Conservation (phyloP, 495 filamentous ascomycete genomes). For the Trichoderma gamsii region DNA sequence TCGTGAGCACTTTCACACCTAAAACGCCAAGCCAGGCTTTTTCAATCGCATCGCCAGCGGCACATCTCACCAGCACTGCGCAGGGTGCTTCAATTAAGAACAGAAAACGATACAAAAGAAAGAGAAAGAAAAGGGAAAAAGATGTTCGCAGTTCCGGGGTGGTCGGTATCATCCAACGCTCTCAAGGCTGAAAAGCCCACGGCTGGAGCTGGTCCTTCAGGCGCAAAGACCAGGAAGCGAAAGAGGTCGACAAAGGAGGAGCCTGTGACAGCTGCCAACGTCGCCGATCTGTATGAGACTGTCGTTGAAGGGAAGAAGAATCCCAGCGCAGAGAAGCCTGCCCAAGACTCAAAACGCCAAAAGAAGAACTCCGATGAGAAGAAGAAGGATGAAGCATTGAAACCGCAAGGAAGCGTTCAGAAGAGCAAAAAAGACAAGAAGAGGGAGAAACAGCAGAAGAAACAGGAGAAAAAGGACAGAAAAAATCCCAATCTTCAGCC, state of each 20-base stretch:
- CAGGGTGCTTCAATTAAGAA: not conserved
- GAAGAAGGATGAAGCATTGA: constrained; percentile 12
- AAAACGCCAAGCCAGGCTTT: not conserved
- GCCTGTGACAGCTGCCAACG: constrained; percentile 62
- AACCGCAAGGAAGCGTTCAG: constrained; percentile 28
- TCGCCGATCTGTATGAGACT: constrained; percentile 68
- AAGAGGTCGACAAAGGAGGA: constrained; percentile 43
- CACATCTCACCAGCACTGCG: not conserved
- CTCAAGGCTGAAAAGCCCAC: constrained; percentile 62
- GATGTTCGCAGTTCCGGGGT: constrained; percentile 94
- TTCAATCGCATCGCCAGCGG: not conserved
- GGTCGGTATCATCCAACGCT: constrained; percentile 65
- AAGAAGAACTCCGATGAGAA: constrained; percentile 21
- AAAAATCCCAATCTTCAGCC: too few relatives aligned
- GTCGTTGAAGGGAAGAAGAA: constrained; percentile 64
- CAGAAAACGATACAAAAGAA: not conserved
- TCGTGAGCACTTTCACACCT: not conserved
- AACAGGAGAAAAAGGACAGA: constrained; percentile 3
- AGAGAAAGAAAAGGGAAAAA: not conserved
- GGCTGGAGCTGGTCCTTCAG: constrained; percentile 20
- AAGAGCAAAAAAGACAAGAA: constrained; percentile 29
- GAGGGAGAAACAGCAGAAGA: constrained; percentile 20
- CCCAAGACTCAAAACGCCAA: constrained; percentile 26
- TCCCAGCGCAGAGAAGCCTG: constrained; percentile 22
- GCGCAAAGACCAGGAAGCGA: constrained; percentile 43